A percentile compares a stretch with the other conserved stretches of the same genome.
phyloP scores from a whole-genome alignment of 306 rosid species.

The Rosa chinensis region DNA sequence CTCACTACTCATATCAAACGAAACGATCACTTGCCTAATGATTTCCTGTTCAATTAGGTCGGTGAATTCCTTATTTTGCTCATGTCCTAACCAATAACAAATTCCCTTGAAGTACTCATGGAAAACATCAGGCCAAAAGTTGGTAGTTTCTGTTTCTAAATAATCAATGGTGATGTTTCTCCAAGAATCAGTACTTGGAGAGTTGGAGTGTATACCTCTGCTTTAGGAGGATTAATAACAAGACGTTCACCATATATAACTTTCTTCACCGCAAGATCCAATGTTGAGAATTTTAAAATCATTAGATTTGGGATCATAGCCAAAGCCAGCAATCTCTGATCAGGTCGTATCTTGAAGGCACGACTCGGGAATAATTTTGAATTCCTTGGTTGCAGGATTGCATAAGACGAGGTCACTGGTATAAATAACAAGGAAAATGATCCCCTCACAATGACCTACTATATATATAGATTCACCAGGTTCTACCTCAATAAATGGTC shows the following conservation, averaged over 20 bases:
- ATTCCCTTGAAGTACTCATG: neutral
- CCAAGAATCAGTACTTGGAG: conserved; percentile 17
- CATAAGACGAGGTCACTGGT: neutral
- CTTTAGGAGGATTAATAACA: neutral
- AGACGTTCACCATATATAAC: neutral
- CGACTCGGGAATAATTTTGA: neutral
- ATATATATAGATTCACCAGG: neutral
- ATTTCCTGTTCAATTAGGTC: neutral
- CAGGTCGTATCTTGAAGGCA: conserved; percentile 3
- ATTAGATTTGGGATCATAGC: conserved; percentile 4
- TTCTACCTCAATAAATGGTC: neutral
- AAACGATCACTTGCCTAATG: neutral
- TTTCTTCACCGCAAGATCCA: neutral
- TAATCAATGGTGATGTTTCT: neutral
- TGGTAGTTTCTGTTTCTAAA: neutral
- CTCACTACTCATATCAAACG: neutral
- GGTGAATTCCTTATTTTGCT: neutral
- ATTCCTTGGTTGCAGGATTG: neutral
- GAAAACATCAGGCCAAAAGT: neutral
- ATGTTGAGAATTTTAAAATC: neutral
- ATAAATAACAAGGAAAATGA: neutral
- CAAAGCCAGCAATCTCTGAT: conserved; percentile 13
- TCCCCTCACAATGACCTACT: neutral
- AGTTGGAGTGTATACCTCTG: conserved; percentile 4
- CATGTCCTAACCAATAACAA: conserved; percentile 13